phyloP scores from a whole-genome alignment of 208 protist genomes.

The Leishmania gerbilli region DNA sequence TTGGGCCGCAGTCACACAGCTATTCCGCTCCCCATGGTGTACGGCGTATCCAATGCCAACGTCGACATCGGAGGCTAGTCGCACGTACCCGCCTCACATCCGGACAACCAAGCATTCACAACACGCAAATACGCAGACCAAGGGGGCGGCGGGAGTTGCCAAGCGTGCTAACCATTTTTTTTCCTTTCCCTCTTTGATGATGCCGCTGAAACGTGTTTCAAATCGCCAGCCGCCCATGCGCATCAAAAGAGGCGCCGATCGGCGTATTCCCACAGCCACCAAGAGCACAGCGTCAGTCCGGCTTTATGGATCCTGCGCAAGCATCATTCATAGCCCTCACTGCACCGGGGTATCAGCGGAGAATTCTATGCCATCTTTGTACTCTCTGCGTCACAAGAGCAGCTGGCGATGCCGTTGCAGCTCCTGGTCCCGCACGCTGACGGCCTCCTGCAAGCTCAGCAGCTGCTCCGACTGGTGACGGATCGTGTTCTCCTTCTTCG shows the following conservation, averaged over 20 bases:
- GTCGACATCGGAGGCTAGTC: neutral
- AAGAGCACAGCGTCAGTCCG: neutral
- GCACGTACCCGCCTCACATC: neutral
- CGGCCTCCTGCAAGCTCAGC: constrained; percentile 66
- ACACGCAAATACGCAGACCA: neutral
- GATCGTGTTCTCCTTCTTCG: constrained; percentile 77
- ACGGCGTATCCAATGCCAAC: neutral
- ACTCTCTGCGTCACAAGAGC: constrained; percentile 24
- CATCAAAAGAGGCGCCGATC: neutral
- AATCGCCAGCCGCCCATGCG: neutral
- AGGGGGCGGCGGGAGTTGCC: neutral
- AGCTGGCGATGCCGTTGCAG: constrained; percentile 68
- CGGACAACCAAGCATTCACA: neutral
- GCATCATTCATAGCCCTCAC: neutral
- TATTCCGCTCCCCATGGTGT: neutral
- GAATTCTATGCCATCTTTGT: neutral
- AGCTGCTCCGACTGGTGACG: constrained; percentile 68
- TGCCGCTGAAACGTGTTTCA: neutral
- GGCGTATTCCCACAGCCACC: neutral
- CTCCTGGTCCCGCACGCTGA: constrained; percentile 72
- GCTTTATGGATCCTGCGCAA: neutral
- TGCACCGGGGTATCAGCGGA: neutral
- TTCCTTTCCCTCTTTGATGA: neutral
- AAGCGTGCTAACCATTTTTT: neutral
- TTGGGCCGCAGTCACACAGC: neutral